phyloP scores from a whole-genome alignment of 2,329 filamentous ascomycete species.

The Didymella pomorum region DNA sequence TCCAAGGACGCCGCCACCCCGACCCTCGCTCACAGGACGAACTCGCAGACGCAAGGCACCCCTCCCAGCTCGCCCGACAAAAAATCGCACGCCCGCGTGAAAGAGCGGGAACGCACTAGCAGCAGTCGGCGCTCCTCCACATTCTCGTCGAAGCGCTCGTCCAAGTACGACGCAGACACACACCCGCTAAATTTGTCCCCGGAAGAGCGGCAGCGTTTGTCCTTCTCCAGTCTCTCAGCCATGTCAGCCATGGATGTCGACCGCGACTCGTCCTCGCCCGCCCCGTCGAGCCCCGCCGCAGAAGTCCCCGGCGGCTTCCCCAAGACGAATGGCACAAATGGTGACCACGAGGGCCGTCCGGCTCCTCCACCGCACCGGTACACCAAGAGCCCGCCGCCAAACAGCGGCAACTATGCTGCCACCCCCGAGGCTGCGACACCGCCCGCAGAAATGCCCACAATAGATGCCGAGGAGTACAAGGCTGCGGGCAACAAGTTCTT shows the following conservation, averaged over 20 bases:
- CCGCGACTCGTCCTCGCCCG: slow-evolving; percentile 30
- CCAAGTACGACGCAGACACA: slow-evolving; percentile 70
- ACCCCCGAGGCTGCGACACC: slow-evolving; percentile 50
- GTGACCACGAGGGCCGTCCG: slow-evolving; percentile 62
- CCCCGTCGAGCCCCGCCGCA: slow-evolving; percentile 57
- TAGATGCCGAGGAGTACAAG: slow-evolving; percentile 92
- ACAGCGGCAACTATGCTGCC: slow-evolving; percentile 50
- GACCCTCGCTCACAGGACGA: slow-evolving; percentile 25
- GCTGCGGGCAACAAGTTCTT: slow-evolving; percentile 94
- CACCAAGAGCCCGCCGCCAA: slow-evolving; percentile 58
- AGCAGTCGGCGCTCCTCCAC: slow-evolving; percentile 40
- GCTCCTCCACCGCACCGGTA: slow-evolving; percentile 75
- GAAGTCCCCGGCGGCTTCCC: slow-evolving; percentile 49
- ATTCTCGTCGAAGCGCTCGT: slow-evolving; percentile 49
- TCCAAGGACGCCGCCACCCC: slow-evolving; percentile 36
- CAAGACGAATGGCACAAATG: slow-evolving; percentile 59
- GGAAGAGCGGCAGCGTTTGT: slow-evolving; percentile 82
- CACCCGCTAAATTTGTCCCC: slow-evolving; percentile 92
- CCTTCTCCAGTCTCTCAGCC: slow-evolving; percentile 62
- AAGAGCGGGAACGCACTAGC: slow-evolving; percentile 41
- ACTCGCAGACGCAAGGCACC: slow-evolving; percentile 36
- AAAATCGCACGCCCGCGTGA: slow-evolving; percentile 42
- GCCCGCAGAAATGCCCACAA: slow-evolving; percentile 56
- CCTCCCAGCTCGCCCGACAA: slow-evolving; percentile 52
- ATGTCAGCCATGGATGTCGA: slow-evolving; percentile 63